These are phyloP conservation scores for Auriscalpium orientale DNA, from an alignment of 768 basidiomycete genomes.

Conservation along the genomic window DNA sequence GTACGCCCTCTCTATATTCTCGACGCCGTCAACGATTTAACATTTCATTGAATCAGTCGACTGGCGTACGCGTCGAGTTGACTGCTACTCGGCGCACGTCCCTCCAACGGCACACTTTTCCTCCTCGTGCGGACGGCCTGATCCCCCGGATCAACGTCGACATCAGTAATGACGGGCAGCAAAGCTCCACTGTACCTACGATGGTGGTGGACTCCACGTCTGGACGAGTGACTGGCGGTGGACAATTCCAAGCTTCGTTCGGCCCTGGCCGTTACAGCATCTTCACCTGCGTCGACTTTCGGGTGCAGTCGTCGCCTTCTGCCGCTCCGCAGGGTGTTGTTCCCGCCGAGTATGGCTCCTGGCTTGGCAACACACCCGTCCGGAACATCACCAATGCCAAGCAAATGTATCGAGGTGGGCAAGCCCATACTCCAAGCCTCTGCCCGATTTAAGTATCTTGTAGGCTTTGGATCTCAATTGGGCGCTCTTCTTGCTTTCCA, in stretches of 20 bases:
- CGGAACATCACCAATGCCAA: constrained; percentile 36
- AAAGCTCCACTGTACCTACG: constrained; percentile 39
- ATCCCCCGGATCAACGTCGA: constrained; percentile 50
- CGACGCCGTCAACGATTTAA: not conserved
- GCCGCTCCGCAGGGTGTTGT: not conserved
- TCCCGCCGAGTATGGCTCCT: constrained; percentile 50
- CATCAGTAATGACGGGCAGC: constrained; percentile 54
- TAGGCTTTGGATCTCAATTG: constrained; percentile 43
- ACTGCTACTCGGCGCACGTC: constrained; percentile 54
- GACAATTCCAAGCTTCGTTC: constrained; percentile 46
- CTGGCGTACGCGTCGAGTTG: constrained; percentile 48
- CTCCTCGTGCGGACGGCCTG: constrained; percentile 9
- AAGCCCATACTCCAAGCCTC: no score
- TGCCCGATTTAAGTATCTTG: not conserved
- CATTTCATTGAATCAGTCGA: constrained; percentile 34
- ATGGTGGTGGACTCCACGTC: constrained; percentile 42
- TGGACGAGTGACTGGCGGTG: constrained; percentile 33
- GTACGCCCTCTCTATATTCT: constrained; percentile 22
- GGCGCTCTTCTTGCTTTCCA: constrained; percentile 21
- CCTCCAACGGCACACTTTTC: constrained; percentile 40
- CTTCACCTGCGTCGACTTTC: constrained; percentile 55
- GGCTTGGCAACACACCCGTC: constrained; percentile 42
- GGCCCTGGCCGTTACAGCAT: constrained; percentile 51
- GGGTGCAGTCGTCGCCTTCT: constrained; percentile 35
- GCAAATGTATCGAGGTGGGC: constrained; percentile 43